Base-by-base conservation (phyloP, 345 rosid genomes). In the Capsella bursapastoris region DNA sequence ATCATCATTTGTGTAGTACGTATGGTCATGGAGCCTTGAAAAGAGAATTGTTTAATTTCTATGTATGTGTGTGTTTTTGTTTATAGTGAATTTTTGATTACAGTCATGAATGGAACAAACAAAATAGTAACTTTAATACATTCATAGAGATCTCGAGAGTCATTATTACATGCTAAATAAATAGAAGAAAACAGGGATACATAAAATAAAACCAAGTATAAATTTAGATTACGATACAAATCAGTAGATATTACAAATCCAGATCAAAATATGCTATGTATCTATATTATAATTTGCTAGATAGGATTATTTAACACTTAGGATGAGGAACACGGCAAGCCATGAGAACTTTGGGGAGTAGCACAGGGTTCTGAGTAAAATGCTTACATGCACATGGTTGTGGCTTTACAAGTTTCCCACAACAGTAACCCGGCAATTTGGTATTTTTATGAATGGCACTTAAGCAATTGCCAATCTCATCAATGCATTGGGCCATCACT, bases 81-180 rank as follows among this genome's bases (percentile, higher is more conserved):
- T 59, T 14, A n/a, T 22, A 8, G 47, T 44, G 40, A 48, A 15
- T 48, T 45, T 45, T 48, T 58, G 58, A 70, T 68, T 68, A 38
- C 41, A 41, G 43, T 43, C 13, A 11, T 55, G 53, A 3, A 29
- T 32, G 16, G 41, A 66, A 66, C 37, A 66, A 37, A 25, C 35
- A 66, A 38, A 65, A 49, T 18, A 28, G 32, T 18, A 15, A 29
- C 55, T 34, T 14, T n/a, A 64, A 50, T n/a, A 13, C 34, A 66
- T 7, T 50, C 14, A 41, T 6, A 25, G 27, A 61, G 57, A 31
- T 59, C 1, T 22, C 25, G n/a, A 12, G n/a, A 12, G 45, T 12
- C 48, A 35, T 51, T 10, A 51, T 52, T 8, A 52, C 71, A 67
- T 57, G 6, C 64, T 44, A 69, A 29, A 56, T 28, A 40, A 15